These are phyloP conservation scores for Hirsutella rhossiliensis DNA, from an alignment of 2,329 filamentous ascomycete genomes.

Conservation along the genomic window DNA sequence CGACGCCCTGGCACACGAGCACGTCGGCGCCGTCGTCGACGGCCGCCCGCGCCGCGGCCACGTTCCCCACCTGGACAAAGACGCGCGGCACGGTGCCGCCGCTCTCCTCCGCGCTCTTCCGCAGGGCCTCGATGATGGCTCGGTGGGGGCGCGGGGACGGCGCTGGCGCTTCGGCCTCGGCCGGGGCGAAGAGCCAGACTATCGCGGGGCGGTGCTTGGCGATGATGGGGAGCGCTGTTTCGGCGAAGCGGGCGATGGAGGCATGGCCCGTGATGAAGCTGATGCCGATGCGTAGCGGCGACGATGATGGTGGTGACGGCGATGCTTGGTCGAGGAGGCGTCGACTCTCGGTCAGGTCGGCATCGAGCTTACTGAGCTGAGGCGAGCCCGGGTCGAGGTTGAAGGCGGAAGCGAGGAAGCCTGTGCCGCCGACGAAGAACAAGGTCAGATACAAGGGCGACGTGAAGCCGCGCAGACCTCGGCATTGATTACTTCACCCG, in stretches of 20 bases:
- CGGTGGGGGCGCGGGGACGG: slow-evolving; percentile 21
- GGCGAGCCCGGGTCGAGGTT: slow-evolving; percentile 17
- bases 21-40: slow-evolving; percentile 40
- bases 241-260: slow-evolving; percentile 23
- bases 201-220: slow-evolving; percentile 40
- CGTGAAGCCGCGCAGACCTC: neutral
- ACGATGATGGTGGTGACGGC: slow-evolving; percentile 16
- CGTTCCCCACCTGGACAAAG: slow-evolving; percentile 51
- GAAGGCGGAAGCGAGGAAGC: slow-evolving; percentile 20
- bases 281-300: slow-evolving; percentile 42
- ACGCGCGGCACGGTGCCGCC: slow-evolving; percentile 25
- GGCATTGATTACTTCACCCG: neutral
- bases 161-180: slow-evolving; percentile 11
- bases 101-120: slow-evolving; percentile 4
- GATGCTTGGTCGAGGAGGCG: slow-evolving; percentile 15
- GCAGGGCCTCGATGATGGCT: slow-evolving; percentile 23
- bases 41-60: slow-evolving; percentile 39
- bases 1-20: slow-evolving; percentile 49
- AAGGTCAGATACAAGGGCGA: neutral
- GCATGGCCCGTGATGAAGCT: slow-evolving; percentile 44
- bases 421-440: slow-evolving; percentile 3
- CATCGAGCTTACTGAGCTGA: slow-evolving; percentile 19
- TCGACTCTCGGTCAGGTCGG: slow-evolving; percentile 17
- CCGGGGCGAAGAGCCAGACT: slow-evolving; percentile 56
- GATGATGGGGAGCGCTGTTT: slow-evolving; percentile 38